A percentile compares a stretch with the other conserved stretches of the same genome.
phyloP scores from a whole-genome alignment of 768 basidiomycete species.

The Lactarius evosmus region DNA sequence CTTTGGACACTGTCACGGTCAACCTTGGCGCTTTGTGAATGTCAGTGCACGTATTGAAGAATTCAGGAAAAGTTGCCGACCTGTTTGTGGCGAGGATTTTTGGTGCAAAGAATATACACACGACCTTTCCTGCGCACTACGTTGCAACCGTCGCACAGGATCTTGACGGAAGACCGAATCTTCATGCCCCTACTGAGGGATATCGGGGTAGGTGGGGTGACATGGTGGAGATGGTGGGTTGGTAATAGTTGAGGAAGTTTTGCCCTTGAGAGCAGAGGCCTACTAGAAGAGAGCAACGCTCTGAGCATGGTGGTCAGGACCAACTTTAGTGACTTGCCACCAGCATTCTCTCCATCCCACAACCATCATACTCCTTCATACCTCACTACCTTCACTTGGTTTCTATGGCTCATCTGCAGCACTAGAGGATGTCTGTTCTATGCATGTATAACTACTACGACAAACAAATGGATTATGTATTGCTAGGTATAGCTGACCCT shows the following conservation, averaged over 20 bases:
- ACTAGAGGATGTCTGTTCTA: too few species aligned
- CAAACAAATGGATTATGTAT: too few species aligned
- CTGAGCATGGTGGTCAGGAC: constrained; percentile 50
- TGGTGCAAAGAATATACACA: constrained; percentile 88
- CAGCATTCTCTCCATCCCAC: not conserved
- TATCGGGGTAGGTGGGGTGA: constrained; percentile 29
- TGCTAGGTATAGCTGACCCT: too few species aligned
- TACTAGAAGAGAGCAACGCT: constrained; percentile 57
- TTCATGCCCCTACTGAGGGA: constrained; percentile 80
- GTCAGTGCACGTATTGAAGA: constrained; percentile 26
- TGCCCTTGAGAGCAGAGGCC: constrained; percentile 57
- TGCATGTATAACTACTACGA: too few species aligned
- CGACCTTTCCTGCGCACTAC: constrained; percentile 87
- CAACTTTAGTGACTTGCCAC: not conserved
- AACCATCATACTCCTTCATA: not conserved
- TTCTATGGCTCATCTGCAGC: too few species aligned
- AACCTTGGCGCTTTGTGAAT: constrained; percentile 61
- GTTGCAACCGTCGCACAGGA: constrained; percentile 91
- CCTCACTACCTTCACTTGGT: too few species aligned
- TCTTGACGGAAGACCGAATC: constrained; percentile 90
- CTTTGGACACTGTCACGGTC: not conserved
- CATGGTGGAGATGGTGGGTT: constrained; percentile 34
- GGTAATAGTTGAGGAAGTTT: constrained; percentile 34
- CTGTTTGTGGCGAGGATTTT: constrained; percentile 98
- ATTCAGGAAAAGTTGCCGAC: constrained; percentile 40